Conservation (phyloP, 2,329 filamentous ascomycete species). For the Aspergillus sp. region DNA sequence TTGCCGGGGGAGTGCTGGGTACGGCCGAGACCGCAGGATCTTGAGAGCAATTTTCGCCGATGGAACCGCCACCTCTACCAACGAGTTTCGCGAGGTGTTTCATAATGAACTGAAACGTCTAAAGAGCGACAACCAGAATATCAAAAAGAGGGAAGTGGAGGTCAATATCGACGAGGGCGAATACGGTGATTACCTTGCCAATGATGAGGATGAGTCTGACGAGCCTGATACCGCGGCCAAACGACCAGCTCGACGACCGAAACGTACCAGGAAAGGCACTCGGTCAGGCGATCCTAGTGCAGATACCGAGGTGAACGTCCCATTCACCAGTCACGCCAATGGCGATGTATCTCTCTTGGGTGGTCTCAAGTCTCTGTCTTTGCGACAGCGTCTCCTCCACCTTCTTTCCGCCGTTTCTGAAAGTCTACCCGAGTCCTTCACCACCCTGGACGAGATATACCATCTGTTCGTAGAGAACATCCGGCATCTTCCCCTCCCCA, state of each 20-base stretch:
- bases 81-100: conserved; percentile 44
- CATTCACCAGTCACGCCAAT: conserved; percentile 4
- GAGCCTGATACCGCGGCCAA: conserved; percentile 15
- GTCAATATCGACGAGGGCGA: conserved; percentile 43
- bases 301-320: conserved; percentile 1
- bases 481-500: conserved; percentile 39
- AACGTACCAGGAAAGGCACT: conserved; percentile 28
- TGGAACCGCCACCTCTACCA: conserved; percentile 29
- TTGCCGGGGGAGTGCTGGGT: conserved; percentile 25
- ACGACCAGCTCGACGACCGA: conserved; percentile 21
- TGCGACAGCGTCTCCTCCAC: conserved; percentile 42
- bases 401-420: conserved; percentile 37
- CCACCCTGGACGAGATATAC: conserved; percentile 35
- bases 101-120: conserved; percentile 38
- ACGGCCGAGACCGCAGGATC: conserved; percentile 37
- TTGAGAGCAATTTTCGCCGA: conserved; percentile 45
- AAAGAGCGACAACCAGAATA: conserved; percentile 21
- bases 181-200: conserved; percentile 42
- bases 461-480: conserved; percentile 44
- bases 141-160: conserved; percentile 35
- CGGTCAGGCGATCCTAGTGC: conserved; percentile 5
- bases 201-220: conserved; percentile 32
- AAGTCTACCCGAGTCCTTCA: conserved; percentile 30
- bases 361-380: conserved; percentile 32
- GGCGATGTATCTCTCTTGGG: conserved; percentile 29